Evolutionary conservation across 208 protist genomes (phyloP).

Genomic region (Wallacemonas sp.): DNA sequence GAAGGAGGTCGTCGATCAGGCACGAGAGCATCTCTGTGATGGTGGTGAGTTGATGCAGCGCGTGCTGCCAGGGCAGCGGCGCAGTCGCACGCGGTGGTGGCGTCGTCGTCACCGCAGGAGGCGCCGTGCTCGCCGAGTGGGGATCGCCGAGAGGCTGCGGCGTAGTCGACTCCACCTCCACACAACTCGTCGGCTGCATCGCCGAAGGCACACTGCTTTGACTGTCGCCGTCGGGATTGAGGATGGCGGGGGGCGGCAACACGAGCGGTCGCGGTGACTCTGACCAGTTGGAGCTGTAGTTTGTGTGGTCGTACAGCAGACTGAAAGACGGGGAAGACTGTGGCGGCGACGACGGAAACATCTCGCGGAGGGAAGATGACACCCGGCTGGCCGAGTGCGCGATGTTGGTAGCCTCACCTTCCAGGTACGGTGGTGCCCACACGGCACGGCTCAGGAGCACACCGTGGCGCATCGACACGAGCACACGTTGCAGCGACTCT

Average conservation of each 20-base stretch:
- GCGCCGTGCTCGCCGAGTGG: too few relatives aligned
- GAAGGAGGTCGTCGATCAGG: constrained; percentile 3
- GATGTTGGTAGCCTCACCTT: neutral
- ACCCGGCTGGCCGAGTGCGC: neutral
- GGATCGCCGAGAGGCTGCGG: too few relatives aligned
- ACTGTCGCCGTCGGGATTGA: too few relatives aligned
- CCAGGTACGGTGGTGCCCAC: neutral
- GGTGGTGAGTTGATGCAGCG: neutral
- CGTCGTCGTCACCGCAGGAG: too few relatives aligned
- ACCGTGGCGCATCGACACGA: constrained; percentile 6
- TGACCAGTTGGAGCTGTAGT: too few relatives aligned
- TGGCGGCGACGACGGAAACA: neutral
- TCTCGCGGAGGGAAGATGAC: neutral
- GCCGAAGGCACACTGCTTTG: too few relatives aligned
- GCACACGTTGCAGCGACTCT: neutral
- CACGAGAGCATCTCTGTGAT: neutral
- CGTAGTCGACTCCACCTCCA: too few relatives aligned
- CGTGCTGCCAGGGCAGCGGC: constrained; percentile 8
- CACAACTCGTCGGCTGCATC: too few relatives aligned
- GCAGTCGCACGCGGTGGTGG: too few relatives aligned
- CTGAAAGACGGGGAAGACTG: neutral
- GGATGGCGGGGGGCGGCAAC: neutral
- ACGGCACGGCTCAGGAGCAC: neutral
- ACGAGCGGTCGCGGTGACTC: too few relatives aligned
- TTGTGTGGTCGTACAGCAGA: neutral